A percentile compares a stretch with the other conserved stretches of the same genome.
phyloP scores from a whole-genome alignment of 73 alveolate genomes.

The Tetrahymena borealis region DNA sequence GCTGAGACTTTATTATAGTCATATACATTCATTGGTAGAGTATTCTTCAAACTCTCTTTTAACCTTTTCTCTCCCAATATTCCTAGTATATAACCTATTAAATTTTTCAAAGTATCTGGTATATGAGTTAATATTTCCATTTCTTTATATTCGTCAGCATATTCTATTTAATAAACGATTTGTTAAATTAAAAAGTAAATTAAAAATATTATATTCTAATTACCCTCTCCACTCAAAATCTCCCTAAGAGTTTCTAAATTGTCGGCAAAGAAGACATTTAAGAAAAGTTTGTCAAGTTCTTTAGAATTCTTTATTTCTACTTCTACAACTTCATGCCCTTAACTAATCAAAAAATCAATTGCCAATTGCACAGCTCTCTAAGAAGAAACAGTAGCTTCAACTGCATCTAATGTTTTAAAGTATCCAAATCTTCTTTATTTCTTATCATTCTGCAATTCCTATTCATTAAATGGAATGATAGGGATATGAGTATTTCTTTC shows the following conservation, averaged over 20 bases:
- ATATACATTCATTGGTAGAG: neutral
- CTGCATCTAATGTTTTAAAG: slow-evolving; percentile 20
- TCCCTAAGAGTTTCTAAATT: neutral
- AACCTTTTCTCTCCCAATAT: neutral
- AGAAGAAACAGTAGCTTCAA: slow-evolving; percentile 7
- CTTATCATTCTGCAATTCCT: neutral
- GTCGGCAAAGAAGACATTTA: neutral
- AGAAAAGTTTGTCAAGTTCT: neutral
- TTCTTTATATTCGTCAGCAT: neutral
- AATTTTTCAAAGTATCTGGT: too few relatives aligned
- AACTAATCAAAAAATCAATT: neutral
- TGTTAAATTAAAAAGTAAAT: neutral
- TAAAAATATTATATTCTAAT: neutral
- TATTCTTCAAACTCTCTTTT: neutral
- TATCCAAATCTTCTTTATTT: slow-evolving; percentile 60
- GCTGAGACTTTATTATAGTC: neutral
- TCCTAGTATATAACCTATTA: too few relatives aligned
- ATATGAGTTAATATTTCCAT: too few relatives aligned
- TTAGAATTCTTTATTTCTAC: neutral
- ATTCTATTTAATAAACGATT: neutral
- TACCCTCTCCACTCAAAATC: neutral
- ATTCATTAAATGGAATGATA: neutral
- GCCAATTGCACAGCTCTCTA: slow-evolving; percentile 50
- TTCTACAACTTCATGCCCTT: slow-evolving; percentile 51
- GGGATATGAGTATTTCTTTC: neutral